phyloP scores from a whole-genome alignment of 768 basidiomycete genomes.

The Collybia nuda region DNA sequence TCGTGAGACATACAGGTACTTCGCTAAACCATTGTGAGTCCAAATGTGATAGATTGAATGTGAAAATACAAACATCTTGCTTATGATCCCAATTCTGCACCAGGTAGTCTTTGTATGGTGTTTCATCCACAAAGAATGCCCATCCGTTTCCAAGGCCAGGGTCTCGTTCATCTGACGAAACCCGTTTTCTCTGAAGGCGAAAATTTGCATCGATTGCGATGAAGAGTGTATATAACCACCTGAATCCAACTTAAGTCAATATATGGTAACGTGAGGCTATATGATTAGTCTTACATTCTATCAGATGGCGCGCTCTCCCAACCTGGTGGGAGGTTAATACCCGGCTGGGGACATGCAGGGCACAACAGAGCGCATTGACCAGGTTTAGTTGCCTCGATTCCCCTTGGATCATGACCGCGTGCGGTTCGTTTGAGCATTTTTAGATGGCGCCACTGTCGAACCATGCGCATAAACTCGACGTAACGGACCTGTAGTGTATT shows the following conservation, averaged over 20 bases:
- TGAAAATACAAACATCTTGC: too few species aligned
- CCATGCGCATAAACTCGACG: conserved; percentile 13
- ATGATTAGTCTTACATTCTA: conserved; percentile 5
- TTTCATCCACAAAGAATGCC: conserved; percentile 10
- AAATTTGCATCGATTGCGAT: conserved; percentile 20
- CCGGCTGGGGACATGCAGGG: conserved; percentile 25
- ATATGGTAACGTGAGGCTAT: background rate
- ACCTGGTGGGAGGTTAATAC: conserved; percentile 18
- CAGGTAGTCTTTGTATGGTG: conserved; percentile 20
- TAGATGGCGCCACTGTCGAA: conserved; percentile 16
- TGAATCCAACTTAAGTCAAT: too few species aligned
- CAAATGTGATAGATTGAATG: conserved; percentile 17
- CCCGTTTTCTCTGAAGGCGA: conserved; percentile 16
- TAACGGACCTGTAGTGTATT: conserved; percentile 17
- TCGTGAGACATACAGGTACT: conserved; percentile 25
- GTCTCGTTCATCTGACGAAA: conserved; percentile 15
- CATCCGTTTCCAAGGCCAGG: conserved; percentile 10
- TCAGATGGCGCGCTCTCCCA: conserved; percentile 16
- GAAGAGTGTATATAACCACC: conserved; percentile 3
- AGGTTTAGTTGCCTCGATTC: conserved; percentile 7
- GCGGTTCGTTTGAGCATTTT: conserved; percentile 18
- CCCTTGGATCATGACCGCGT: conserved; percentile 12
- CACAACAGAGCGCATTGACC: conserved; percentile 23
- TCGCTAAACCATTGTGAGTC: too few species aligned
- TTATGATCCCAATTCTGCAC: too few species aligned